phyloP scores from a whole-genome alignment of 2,329 filamentous ascomycete genomes.

The Fusarium kyushuense region DNA sequence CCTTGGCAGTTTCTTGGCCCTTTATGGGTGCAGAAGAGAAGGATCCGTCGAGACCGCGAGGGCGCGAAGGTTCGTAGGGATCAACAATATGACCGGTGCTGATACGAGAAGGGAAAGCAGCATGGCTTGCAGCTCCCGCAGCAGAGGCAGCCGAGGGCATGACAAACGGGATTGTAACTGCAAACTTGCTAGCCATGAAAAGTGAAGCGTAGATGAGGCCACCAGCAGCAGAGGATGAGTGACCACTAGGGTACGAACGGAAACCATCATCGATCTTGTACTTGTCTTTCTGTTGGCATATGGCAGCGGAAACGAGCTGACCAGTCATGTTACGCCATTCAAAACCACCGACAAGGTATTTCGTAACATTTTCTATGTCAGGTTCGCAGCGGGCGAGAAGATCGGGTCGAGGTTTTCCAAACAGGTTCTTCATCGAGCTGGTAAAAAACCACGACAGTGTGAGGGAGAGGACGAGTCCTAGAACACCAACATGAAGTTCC shows the following conservation, averaged over 20 bases:
- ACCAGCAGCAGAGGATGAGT: conserved; percentile 76
- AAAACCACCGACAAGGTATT: conserved; percentile 73
- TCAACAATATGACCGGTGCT: conserved; percentile 51
- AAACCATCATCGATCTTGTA: conserved; percentile 82
- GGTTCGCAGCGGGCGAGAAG: conserved; percentile 83
- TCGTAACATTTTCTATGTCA: conserved; percentile 71
- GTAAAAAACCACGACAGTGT: conserved; percentile 83
- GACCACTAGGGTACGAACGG: conserved; percentile 74
- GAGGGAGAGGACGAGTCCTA: conserved; percentile 81
- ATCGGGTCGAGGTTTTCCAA: conserved; percentile 81
- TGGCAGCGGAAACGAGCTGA: conserved; percentile 78
- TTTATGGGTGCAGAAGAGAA: conserved; percentile 43
- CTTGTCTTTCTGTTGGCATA: conserved; percentile 76
- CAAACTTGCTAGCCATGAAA: conserved; percentile 86
- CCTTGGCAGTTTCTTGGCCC: conserved; percentile 49
- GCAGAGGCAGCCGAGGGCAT: conserved; percentile 60
- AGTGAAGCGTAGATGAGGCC: conserved; percentile 88
- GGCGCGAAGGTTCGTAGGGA: conserved; percentile 51
- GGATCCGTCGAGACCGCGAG: conserved; percentile 36
- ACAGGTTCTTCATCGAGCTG: conserved; percentile 84
- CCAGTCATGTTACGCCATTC: conserved; percentile 65
- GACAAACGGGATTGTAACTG: conserved; percentile 78
- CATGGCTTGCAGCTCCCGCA: conserved; percentile 67
- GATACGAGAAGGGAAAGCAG: conserved; percentile 81
- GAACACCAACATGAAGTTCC: conserved; percentile 89